Conservation (phyloP, 805 yeast species). For the Yarrowia porcina region DNA sequence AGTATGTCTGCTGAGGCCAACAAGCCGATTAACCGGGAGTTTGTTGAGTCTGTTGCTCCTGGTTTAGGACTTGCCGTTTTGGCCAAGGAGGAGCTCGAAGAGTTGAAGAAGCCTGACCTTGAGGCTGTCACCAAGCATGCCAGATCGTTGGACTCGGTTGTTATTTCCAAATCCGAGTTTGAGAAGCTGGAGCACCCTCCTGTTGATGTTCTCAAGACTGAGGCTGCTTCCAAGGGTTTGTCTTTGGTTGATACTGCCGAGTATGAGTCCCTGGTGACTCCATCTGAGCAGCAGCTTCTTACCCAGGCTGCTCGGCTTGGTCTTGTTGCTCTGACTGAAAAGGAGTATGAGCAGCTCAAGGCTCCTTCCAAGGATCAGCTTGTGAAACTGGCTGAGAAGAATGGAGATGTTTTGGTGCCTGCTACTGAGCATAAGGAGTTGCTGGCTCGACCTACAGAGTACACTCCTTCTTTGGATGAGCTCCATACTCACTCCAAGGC, state of each 20-base stretch:
- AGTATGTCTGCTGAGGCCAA: slow-evolving; percentile 33
- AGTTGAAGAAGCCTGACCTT: slow-evolving; percentile 28
- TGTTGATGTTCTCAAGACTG: not conserved
- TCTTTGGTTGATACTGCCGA: not conserved
- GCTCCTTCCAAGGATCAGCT: slow-evolving; percentile 19
- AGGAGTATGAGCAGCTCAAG: slow-evolving; percentile 29
- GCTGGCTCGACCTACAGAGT: not conserved
- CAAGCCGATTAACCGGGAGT: slow-evolving; percentile 30
- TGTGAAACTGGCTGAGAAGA: not conserved
- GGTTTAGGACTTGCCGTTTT: slow-evolving; percentile 32
- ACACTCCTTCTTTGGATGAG: slow-evolving; percentile 27
- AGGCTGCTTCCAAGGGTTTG: not conserved
- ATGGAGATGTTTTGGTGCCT: not conserved
- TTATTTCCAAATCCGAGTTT: slow-evolving; percentile 31
- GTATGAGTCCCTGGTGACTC: not conserved
- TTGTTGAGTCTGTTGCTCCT: slow-evolving; percentile 33
- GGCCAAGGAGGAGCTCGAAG: slow-evolving; percentile 26
- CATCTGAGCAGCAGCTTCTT: slow-evolving; percentile 8
- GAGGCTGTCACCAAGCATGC: slow-evolving; percentile 33
- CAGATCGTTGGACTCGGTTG: slow-evolving; percentile 33
- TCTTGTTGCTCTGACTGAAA: slow-evolving; percentile 32
- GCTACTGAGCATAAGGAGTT: not conserved
- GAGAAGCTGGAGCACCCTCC: slow-evolving; percentile 14
- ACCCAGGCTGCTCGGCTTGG: slow-evolving; percentile 30
- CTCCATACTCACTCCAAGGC: slow-evolving; percentile 31